phyloP scores from a whole-genome alignment of 768 basidiomycete genomes.

The Udeniomyces megalosporus region DNA sequence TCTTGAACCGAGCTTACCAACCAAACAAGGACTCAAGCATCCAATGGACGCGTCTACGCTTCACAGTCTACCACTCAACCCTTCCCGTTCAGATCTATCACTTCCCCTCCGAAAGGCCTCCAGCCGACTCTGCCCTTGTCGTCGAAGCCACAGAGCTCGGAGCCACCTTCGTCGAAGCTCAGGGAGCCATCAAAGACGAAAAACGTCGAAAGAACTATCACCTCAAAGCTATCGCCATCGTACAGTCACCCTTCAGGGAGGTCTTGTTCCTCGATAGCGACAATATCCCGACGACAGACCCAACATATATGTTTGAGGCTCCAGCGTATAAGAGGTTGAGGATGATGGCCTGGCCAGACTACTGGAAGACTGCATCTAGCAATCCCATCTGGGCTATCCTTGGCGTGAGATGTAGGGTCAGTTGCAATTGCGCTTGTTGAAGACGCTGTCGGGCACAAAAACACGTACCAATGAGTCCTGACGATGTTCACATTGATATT shows the following conservation, averaged over 20 bases:
- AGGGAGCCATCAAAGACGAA: constrained; percentile 22
- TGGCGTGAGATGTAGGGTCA: constrained; percentile 31
- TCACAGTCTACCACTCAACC: constrained; percentile 17
- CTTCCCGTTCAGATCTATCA: constrained; percentile 30
- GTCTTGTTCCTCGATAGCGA: constrained; percentile 31
- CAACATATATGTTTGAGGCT: constrained; percentile 30
- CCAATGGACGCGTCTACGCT: no score
- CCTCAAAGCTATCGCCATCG: constrained; percentile 27
- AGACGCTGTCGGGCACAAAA: neutral
- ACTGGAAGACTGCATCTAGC: constrained; percentile 27
- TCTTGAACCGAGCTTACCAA: neutral
- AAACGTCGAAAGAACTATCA: constrained; percentile 30
- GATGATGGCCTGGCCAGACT: constrained; percentile 26
- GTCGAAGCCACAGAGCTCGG: constrained; percentile 15
- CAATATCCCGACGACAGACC: constrained; percentile 25
- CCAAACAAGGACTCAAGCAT: neutral
- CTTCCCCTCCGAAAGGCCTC: constrained; percentile 32
- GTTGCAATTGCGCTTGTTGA: no score
- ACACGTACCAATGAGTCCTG: no score
- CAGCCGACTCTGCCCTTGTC: constrained; percentile 22
- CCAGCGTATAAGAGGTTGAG: constrained; percentile 31
- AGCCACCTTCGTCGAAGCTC: constrained; percentile 25
- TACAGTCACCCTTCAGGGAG: constrained; percentile 28
- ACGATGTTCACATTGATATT: no score
- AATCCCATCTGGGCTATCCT: constrained; percentile 31